Conservation (phyloP, 2,329 filamentous ascomycete genomes). For the Claviceps paspali region DNA sequence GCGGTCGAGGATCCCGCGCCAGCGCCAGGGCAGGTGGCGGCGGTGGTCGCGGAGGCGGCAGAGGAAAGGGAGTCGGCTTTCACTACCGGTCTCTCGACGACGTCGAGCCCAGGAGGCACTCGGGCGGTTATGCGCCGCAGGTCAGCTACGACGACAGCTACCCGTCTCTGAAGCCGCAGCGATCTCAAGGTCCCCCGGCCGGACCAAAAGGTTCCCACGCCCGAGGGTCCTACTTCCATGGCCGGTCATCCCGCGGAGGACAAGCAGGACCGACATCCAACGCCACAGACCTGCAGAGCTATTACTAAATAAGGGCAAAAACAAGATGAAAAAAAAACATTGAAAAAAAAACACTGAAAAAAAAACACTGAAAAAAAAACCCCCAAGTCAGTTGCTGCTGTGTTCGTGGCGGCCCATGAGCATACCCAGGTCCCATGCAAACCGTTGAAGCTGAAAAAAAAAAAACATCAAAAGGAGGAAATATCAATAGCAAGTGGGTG, state of each 20-base stretch:
- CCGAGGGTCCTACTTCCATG: not conserved
- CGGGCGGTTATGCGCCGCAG: constrained; percentile 24
- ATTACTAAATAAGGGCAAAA: too few relatives aligned
- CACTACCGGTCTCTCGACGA: constrained; percentile 57
- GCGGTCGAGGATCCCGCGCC: constrained; percentile 22
- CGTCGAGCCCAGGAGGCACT: constrained; percentile 33
- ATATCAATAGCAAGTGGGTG: too few relatives aligned
- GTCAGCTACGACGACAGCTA: constrained; percentile 33
- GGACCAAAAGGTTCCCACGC: constrained; percentile 5
- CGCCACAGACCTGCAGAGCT: constrained; percentile 23
- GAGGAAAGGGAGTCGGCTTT: constrained; percentile 33
- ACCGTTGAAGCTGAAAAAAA: too few relatives aligned
- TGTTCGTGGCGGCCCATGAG: too few relatives aligned
- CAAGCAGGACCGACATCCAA: constrained; percentile 9
- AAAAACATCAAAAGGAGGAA: too few relatives aligned
- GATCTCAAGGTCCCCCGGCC: constrained; percentile 8
- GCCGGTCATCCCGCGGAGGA: constrained; percentile 13
- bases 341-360: too few relatives aligned
- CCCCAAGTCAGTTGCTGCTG: too few relatives aligned
- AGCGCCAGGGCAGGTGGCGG: constrained; percentile 26
- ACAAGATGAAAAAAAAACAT: too few relatives aligned
- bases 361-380: too few relatives aligned
- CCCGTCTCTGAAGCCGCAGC: too few relatives aligned
- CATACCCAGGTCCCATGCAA: too few relatives aligned
- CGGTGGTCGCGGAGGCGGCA: constrained; percentile 15